Percentiles rank a stretch among this genome's conserved stretches.
These are phyloP conservation scores for Moesziomyces aphidis DNA, from an alignment of 1,284 basidiomycete species.

Conservation along the genomic window DNA sequence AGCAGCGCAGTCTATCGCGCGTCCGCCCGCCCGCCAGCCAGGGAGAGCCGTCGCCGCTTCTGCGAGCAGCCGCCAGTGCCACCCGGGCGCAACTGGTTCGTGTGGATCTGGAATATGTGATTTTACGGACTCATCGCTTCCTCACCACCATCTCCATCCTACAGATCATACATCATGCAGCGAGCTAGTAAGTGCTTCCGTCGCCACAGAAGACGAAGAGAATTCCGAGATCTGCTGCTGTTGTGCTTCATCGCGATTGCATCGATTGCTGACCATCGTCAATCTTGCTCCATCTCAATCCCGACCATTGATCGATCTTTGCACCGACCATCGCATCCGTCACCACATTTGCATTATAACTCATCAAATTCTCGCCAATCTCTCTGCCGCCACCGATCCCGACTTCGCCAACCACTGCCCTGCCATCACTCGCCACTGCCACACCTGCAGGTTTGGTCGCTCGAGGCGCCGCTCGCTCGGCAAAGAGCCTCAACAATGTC, in stretches of 20 bases:
- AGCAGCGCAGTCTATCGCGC: constrained; percentile 4
- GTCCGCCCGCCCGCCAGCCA: constrained; percentile 3
- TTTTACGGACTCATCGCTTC: background rate
- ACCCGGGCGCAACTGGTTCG: background rate
- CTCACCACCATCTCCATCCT: constrained; percentile 23
- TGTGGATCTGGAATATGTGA: constrained; percentile 16
- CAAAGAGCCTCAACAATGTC: constrained; percentile 36
- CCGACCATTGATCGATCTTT: background rate
- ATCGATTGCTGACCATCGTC: background rate
- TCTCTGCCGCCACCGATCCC: background rate
- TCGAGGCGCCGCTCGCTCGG: constrained; percentile 50
- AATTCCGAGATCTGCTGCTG: too few relatives aligned
- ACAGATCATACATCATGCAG: constrained; percentile 38
- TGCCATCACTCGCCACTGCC: background rate
- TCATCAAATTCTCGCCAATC: background rate
- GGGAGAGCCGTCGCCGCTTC: constrained; percentile 6
- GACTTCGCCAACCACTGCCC: background rate
- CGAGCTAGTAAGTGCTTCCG: constrained; percentile 37
- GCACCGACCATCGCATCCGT: background rate
- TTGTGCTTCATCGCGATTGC: background rate
- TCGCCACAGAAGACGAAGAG: background rate
- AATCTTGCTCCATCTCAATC: background rate
- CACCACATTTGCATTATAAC: background rate
- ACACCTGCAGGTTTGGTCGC: constrained; percentile 39
- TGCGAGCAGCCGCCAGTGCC: constrained; percentile 14